Base-by-base conservation (phyloP, 2,329 filamentous ascomycete genomes). In the Penicillium sp. region DNA sequence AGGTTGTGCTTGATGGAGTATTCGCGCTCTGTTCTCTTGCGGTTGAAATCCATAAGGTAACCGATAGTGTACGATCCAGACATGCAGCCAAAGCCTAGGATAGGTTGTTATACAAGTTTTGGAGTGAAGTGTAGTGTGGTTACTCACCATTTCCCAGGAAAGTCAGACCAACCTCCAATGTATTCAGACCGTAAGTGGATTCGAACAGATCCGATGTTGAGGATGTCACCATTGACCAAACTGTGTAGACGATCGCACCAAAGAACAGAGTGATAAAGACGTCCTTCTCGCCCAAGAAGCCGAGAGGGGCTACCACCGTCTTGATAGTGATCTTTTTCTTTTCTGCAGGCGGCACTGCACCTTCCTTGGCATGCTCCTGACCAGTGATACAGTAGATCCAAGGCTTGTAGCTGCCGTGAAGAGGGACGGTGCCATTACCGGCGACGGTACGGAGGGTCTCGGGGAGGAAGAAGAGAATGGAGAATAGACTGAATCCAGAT, bases 201-300 rank as follows among this genome's bases (percentile, higher is more conserved):
- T 79, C 71, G 58, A 83, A 70, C 0, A 75, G 60, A 24, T 72
- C 72, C 0, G 79, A 77, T 1, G 81, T 83, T 13, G 74, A 80
- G 1, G 80, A 78, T 2, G 79, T 82, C 5, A 83, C 76, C 81
- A 83, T 83, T 24, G 75, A 81, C 81, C 81, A 84, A 13, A 81
- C 75, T 0, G 81, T 77, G 64, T 83, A 84, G 1, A 81, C 75
- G 6, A 81, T 73, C 12, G 76, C 76, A 45, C 81, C 79, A 44
- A 78, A 84, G 56, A 81, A 68, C 0, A 84, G 68, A 4, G 76
- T 78, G 49, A 78, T 70, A 47, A 82, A 73, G 15, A 84, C 78
- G 56, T 84, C 82, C 62, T 82, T 82, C 59, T 84, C 79, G 8
- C 67, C 63, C 3, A 84, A 72, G 59, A 82, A 77, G 13, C 67